Conservation (phyloP, 768 basidiomycete genomes). For the Suillus decipiens region DNA sequence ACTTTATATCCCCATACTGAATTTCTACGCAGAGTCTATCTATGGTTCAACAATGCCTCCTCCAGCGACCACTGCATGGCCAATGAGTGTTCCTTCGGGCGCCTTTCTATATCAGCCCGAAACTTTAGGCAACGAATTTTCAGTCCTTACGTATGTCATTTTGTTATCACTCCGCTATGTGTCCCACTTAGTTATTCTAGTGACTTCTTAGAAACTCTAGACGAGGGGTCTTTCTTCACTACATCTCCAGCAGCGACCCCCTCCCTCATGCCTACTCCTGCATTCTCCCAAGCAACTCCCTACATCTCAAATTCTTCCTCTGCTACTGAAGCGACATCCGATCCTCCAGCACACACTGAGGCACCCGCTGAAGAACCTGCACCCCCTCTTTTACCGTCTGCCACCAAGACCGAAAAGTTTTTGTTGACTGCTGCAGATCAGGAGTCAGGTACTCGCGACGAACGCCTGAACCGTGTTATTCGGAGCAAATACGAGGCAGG, state of each 20-base stretch:
- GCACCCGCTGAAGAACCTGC: constrained; percentile 41
- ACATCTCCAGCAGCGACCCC: constrained; percentile 55
- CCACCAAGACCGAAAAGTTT: constrained; percentile 85
- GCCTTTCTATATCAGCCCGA: constrained; percentile 73
- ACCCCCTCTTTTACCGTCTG: constrained; percentile 62
- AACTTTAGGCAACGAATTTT: constrained; percentile 79
- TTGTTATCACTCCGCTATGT: neutral
- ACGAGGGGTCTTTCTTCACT: constrained; percentile 80
- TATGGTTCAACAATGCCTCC: constrained; percentile 23
- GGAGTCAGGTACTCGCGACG: constrained; percentile 85
- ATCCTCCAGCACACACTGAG: constrained; percentile 24
- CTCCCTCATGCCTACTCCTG: constrained; percentile 47
- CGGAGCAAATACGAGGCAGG: constrained; percentile 97
- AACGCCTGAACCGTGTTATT: constrained; percentile 88
- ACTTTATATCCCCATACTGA: neutral
- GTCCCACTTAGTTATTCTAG: constrained; percentile 37
- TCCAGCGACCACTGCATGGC: constrained; percentile 48
- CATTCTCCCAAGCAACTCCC: constrained; percentile 22
- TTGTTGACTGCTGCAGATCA: constrained; percentile 94
- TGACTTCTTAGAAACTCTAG: constrained; percentile 86
- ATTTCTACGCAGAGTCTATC: constrained; percentile 22
- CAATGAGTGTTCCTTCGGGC: constrained; percentile 50
- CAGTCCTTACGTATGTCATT: constrained; percentile 67
- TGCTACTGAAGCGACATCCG: constrained; percentile 24
- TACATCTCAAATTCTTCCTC: constrained; percentile 20